These are phyloP conservation scores for Carex cristatella DNA, from an alignment of 176 grass and related monocot genomes.

Conservation along the genomic window DNA sequence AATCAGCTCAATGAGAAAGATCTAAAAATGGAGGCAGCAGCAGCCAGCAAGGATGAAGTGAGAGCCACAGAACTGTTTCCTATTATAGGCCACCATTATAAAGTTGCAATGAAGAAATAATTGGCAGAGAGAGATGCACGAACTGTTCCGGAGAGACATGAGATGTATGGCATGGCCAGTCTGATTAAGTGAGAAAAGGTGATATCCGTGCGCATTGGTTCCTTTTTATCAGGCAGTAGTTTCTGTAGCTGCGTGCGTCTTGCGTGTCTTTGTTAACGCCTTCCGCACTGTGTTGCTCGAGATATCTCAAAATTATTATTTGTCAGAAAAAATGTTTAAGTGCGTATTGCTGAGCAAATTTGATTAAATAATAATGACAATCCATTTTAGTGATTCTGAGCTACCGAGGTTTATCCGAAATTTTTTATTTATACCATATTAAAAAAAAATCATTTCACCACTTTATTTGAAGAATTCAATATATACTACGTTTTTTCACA, in stretches of 20 bases:
- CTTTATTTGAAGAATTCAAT: too few species aligned
- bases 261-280: not conserved
- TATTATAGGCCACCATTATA: not conserved
- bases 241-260: not conserved
- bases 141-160: not conserved
- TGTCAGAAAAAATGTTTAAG: not conserved
- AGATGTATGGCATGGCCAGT: not conserved
- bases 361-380: not conserved
- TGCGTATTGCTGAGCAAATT: not conserved
- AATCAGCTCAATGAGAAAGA: not conserved
- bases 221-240: constrained; percentile 13
- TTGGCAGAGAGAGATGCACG: not conserved
- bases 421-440: too few species aligned
- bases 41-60: not conserved
- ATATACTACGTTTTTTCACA: too few species aligned
- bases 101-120: not conserved
- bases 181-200: constrained; percentile 17
- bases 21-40: not conserved
- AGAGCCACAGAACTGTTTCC: constrained; percentile 5
- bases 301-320: not conserved
- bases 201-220: constrained; percentile 12
- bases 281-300: not conserved
- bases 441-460: too few species aligned
- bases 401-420: too few species aligned
- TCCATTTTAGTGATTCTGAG: not conserved